Base-by-base conservation (phyloP, 2,329 filamentous ascomycete species). In the Colletotrichum acutatum region DNA sequence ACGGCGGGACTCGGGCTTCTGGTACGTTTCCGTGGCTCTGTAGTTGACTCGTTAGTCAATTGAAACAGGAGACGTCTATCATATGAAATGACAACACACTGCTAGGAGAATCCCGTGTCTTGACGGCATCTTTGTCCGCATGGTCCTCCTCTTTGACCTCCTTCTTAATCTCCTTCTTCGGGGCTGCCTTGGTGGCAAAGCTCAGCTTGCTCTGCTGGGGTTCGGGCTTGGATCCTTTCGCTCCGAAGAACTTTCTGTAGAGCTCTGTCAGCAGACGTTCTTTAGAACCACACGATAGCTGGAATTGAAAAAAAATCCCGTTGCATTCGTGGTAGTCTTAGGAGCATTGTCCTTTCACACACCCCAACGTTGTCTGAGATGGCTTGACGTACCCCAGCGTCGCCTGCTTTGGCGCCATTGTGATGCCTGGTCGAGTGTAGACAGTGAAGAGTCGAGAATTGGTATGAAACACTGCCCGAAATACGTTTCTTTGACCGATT, bases 321-420 rank as follows among this genome's bases (percentile, higher is more conserved):
- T 22, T 59, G 42, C 56, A 52, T 59, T 30, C 32, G 53, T 24
- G 60, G 54, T 24, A 46, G 32, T 57, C 24, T 8, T 58, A 28
- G 59, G 32, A 24, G 60, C 12, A 34, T 62, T 67, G 56, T 61
- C 71, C 75, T 74, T 68, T 71, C 32, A 84, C 85, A 83, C 90
- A 95, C 93, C 92, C 90, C 82, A 96, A 85, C 77, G 92, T 94
- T 80, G 88, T 90, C 86, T 96, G 94, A 76, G 88, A 87, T 78
- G 91, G 85, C 83, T 90, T 92, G 75, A 96, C 95, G 85, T 97
- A 97, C 95, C 94, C 94, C 82, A 97, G 85, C 74, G 94, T 97
- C 78, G 93, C 91, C 85, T 97, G 95, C 81, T 94, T 95, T 56
- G 85, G 85, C 77, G 86, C 84, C 84, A 87, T 87, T 56, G 56